Evolutionary conservation across 768 basidiomycete species (phyloP).

Genomic region (Suillus cothurnatus): DNA sequence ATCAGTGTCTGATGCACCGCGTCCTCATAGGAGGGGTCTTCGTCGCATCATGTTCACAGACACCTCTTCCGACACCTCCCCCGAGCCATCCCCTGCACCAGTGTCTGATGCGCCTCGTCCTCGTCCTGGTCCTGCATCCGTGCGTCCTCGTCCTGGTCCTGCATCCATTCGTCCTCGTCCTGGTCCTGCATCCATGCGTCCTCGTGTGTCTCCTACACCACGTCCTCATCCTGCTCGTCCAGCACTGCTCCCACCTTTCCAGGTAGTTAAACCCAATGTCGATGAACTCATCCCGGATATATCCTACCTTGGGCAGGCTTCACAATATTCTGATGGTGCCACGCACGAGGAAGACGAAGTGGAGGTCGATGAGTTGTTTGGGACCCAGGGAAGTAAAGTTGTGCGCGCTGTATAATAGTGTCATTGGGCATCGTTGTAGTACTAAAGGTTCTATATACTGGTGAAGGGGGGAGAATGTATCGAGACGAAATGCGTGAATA

Average conservation of each 20-base stretch:
- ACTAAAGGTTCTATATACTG: no score
- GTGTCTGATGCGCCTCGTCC: background rate
- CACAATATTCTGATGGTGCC: background rate
- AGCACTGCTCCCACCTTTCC: background rate
- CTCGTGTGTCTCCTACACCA: background rate
- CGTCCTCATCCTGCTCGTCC: background rate
- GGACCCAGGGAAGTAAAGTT: conserved; percentile 2
- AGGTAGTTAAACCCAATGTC: background rate
- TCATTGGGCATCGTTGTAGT: no score
- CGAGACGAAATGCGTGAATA: background rate
- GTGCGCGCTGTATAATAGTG: background rate
- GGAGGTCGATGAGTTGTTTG: background rate
- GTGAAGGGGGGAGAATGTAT: no score
- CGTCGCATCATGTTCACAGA: no score
- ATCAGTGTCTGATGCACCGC: background rate
- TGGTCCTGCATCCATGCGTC: background rate
- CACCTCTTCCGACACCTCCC: no score
- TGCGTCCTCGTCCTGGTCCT: no score
- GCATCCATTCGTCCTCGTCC: background rate
- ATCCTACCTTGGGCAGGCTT: background rate
- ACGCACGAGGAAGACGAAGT: background rate
- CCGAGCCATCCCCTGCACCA: background rate
- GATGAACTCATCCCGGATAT: background rate
- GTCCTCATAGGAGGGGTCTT: no score
- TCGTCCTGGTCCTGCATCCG: background rate